Evolutionary conservation across 345 rosid species (phyloP), one percentile per base, ranked within the genome.

Genomic region (Citrus reticulata): DNA sequence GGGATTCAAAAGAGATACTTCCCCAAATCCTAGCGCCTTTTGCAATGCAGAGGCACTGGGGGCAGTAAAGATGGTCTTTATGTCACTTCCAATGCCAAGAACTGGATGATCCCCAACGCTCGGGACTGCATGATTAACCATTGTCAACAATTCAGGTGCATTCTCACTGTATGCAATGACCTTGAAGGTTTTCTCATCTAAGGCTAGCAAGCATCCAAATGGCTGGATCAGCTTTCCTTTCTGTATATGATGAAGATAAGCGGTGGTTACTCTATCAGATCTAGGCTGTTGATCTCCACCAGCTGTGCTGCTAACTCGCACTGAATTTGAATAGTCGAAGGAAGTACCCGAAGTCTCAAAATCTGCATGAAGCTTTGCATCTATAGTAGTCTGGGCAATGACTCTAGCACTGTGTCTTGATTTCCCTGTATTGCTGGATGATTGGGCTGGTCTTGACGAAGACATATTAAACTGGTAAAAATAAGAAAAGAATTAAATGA

Each of bases 221-320:
- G 99, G 98, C 86, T 95, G 99, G 85, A 95, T 93, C 79, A 81
- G 83, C 89, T 93, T 93, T 80, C 98, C 97, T 84, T 95, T 95
- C 84, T 95, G 99, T 84, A 93, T 91, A 79, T 95, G 98, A 85
- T 91, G 93, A 80, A 95, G 99, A 86, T 93, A 95, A 35, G 98
- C 86, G 4, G 98, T 87, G 79, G 98, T 95, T 73, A 91, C 93
- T 76, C 84, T 92, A 89, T 95, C 93, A 37, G 99, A 90, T 65
- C 87, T 90, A 5, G 95, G 97, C 60, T 84, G 91, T 37, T 79
- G 87, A 66, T 85, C 83, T 76, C 82, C 92, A 74, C 62, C 77
- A 54, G 55, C 82, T 13, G 87, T 73, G 32, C 84, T 77, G 72
- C 82, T 82, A 58, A 89, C 85, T 6, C 93, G 95, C 60, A 95